Percentiles rank a stretch among this genome's conserved stretches.
Conservation (phyloP, 2,329 filamentous ascomycete species). For the Nannizzia gypsea region DNA sequence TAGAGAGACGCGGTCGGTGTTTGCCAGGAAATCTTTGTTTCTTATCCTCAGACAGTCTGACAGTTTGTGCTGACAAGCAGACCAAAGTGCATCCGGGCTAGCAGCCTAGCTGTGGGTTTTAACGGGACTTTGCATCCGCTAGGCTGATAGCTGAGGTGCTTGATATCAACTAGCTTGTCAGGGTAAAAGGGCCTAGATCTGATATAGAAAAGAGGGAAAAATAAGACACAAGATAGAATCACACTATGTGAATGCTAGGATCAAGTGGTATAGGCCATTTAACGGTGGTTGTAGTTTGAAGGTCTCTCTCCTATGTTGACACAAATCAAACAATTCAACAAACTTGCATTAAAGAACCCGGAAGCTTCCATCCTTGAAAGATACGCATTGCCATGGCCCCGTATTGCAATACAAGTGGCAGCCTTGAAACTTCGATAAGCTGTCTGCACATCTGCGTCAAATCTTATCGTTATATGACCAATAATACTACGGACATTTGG, state of each 20-base stretch:
- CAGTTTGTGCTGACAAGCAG: background rate
- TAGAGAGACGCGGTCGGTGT: conserved; percentile 5
- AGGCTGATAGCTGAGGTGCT: conserved; percentile 4
- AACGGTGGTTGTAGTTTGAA: background rate
- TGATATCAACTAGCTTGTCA: background rate
- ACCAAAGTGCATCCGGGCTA: background rate
- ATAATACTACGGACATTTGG: background rate
- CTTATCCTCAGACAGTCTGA: conserved; percentile 3
- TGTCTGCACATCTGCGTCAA: background rate
- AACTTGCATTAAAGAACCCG: background rate
- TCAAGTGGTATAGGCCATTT: background rate
- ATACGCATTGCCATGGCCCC: background rate
- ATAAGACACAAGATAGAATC: background rate
- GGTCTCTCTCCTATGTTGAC: background rate
- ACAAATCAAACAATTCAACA: background rate
- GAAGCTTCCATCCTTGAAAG: background rate
- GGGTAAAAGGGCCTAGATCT: background rate
- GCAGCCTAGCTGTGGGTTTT: background rate
- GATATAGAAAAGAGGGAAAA: too few relatives aligned
- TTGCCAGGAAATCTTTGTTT: conserved; percentile 6
- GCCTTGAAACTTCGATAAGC: background rate
- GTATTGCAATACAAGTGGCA: background rate
- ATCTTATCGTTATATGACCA: background rate
- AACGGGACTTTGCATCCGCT: conserved; percentile 11
- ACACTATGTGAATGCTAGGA: background rate